Base-by-base conservation (phyloP, 163 green algal species). In the Chlamydomonas reinhardtii region DNA sequence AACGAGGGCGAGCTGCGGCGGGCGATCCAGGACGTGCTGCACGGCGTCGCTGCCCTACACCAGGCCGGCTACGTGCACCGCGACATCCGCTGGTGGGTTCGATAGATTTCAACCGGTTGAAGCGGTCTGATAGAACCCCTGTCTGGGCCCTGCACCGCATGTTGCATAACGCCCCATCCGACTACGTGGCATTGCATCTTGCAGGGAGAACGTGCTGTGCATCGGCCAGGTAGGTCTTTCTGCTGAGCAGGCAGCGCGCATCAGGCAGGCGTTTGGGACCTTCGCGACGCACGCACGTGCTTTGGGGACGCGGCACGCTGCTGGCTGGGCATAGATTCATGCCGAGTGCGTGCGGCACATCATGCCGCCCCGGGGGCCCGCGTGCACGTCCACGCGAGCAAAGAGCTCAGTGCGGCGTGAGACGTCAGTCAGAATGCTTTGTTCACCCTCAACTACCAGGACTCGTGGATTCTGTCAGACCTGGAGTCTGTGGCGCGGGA, bases 1-100 rank as follows among this genome's bases (percentile, higher is more conserved):
- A 77, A 77, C 72, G 72, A 77, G 72, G 72, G 72, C 72, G 43
- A 77, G 72, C 72, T 77, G 72, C 72, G 72, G 72, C 72, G 39
- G 72, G 72, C 72, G 43, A 77, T 77, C 20, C 72, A 77, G 72
- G 72, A 39, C 72, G 43, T 77, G 39, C 72, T 77, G 72, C 72
- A 43, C 72, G 72, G 72, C 72, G 72, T 77, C 72, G 72, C 72
- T 66, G 72, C 72, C 11, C 72, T 77, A 43, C 72, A 77, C 72
- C 4, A 39, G 43, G 72, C 72, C 39, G 43, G 72, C 72, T 77
- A 77, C 72, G 72, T 77, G 72, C 72, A 77, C 72, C 72, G 24
- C 9, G 72, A 77, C 72, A 77, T 77, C 72, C 72, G 39, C 72
- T 77, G 72, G 72, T 77, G 72, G 14, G 72, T 43, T 77, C 72